Percentiles rank a stretch among this genome's conserved stretches.
Conservation (phyloP, 2,329 filamentous ascomycete species). For the Fusarium tupiense region DNA sequence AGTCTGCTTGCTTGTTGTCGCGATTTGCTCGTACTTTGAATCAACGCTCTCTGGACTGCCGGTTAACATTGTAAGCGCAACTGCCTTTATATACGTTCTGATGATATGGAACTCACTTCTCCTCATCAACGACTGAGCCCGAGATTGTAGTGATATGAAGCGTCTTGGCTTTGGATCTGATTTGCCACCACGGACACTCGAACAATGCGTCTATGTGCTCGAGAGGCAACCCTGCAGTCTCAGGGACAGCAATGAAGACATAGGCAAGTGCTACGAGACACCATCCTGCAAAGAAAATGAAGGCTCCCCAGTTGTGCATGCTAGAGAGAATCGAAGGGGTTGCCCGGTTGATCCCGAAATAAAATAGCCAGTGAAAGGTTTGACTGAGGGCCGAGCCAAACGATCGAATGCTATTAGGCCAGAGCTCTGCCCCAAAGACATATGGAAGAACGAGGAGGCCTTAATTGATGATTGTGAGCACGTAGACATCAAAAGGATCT, state of each 20-base stretch:
- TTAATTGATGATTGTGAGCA: not conserved
- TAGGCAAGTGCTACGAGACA: slow-evolving; percentile 51
- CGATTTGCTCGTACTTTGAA: not conserved
- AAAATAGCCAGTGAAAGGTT: slow-evolving; percentile 49
- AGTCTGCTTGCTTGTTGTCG: not conserved
- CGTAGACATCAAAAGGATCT: not conserved
- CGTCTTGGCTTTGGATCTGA: slow-evolving; percentile 22
- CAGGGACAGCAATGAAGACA: slow-evolving; percentile 52
- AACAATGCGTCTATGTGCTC: slow-evolving; percentile 53
- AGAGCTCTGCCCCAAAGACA: slow-evolving; percentile 56
- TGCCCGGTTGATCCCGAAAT: slow-evolving; percentile 50
- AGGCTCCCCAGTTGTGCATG: slow-evolving; percentile 53
- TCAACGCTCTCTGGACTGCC: not conserved
- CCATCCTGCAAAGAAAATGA: slow-evolving; percentile 52
- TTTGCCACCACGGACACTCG: slow-evolving; percentile 43
- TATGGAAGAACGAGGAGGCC: slow-evolving; percentile 53
- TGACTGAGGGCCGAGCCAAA: slow-evolving; percentile 50
- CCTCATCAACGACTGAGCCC: slow-evolving; percentile 1
- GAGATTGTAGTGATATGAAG: not conserved
- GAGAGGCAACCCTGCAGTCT: slow-evolving; percentile 50
- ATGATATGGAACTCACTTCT: not conserved
- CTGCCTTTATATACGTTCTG: not conserved
- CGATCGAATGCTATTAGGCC: slow-evolving; percentile 56
- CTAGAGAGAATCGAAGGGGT: slow-evolving; percentile 47
- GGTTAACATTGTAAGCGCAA: not conserved